A percentile compares a stretch with the other conserved stretches of the same genome.
These are phyloP conservation scores for Postia placenta DNA, from an alignment of 768 basidiomycete genomes.

Conservation along the genomic window DNA sequence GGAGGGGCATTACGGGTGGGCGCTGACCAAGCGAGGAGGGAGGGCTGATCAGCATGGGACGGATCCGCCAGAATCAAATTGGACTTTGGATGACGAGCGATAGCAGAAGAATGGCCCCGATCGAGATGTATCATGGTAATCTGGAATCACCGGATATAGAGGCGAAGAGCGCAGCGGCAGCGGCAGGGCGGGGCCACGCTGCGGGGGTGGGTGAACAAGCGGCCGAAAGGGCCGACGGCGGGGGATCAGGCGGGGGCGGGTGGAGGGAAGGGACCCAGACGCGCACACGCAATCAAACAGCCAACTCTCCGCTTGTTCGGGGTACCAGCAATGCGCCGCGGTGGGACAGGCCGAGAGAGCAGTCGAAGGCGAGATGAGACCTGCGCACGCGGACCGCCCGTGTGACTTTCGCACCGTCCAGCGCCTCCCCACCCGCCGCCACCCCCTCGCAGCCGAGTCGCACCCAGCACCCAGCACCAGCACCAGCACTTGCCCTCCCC, in stretches of 20 bases:
- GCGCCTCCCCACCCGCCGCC: not conserved
- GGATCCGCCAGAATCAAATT: slow-evolving; percentile 18
- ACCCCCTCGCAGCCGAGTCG: not conserved
- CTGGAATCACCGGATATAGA: slow-evolving; percentile 17
- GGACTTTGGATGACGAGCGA: slow-evolving; percentile 17
- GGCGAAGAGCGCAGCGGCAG: slow-evolving; percentile 11
- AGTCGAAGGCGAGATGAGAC: not conserved
- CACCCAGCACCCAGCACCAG: not conserved
- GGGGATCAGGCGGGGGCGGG: not conserved
- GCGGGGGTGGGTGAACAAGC: slow-evolving; percentile 12
- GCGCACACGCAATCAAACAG: no score
- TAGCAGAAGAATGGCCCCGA: slow-evolving; percentile 23
- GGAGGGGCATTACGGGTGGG: slow-evolving; percentile 16
- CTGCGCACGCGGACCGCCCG: slow-evolving; percentile 3
- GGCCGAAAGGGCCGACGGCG: slow-evolving; percentile 8
- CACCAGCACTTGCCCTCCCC: not conserved
- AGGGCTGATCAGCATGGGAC: slow-evolving; percentile 20
- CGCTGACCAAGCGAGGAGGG: slow-evolving; percentile 20
- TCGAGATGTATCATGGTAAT: slow-evolving; percentile 29
- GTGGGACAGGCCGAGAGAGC: slow-evolving; percentile 1
- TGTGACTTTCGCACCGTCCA: not conserved
- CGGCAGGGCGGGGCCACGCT: slow-evolving; percentile 13
- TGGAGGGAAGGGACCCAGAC: not conserved
- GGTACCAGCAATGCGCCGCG: slow-evolving; percentile 1
- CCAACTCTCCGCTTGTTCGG: no score